Evolutionary conservation across 1,284 basidiomycete genomes (phyloP), one percentile per base, ranked within the genome.

Genomic region (Meira nashicola): DNA sequence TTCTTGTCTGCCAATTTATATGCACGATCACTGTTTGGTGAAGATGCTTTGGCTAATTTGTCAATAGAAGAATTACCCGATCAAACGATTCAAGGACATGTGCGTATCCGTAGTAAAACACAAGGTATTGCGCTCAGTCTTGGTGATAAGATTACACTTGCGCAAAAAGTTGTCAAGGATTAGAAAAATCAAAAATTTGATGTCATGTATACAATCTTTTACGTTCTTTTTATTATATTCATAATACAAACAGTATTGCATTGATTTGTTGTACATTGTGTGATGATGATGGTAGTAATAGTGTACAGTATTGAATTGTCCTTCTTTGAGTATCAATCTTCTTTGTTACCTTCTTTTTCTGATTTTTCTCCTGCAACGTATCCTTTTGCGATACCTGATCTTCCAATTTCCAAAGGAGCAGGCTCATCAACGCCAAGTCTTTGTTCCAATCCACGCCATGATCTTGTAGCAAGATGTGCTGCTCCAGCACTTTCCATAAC

Each of bases 41-140:
- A 99, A 80, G 95, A 98, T 75, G 95, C 94, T 0, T 81, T 99
- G 39, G 94, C 95, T 46, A 99, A 99, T 79, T 80, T 97, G 65
- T 92, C 89, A 68, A 88, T 99, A 65, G 95, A 99, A 78, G 85
- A 89, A 73, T 87, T 89, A 43, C 89, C 92, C 57, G 83, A 84
- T 57, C 82, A 67, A 28, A 70, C 66, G 25, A 75, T 76, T 38
- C 74, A 74, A 57, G 76, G 76, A 2, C 76, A 78, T 54, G 74
- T 78, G 2, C 60, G 76, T 33, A 78, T 78, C 55, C 58, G 76
- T 25, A 60, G 57, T 21, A 78, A 78, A 67, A 77, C 74, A 14
- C 76, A 78, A 54, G 74, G 75, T 11, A 96, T 97, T 66, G 94
- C 94, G 4, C 82, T 97, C 64, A 92, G 89, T 38, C 80, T 98